Conservation (phyloP, 345 rosid genomes). For the Nephelium lappaceum region DNA sequence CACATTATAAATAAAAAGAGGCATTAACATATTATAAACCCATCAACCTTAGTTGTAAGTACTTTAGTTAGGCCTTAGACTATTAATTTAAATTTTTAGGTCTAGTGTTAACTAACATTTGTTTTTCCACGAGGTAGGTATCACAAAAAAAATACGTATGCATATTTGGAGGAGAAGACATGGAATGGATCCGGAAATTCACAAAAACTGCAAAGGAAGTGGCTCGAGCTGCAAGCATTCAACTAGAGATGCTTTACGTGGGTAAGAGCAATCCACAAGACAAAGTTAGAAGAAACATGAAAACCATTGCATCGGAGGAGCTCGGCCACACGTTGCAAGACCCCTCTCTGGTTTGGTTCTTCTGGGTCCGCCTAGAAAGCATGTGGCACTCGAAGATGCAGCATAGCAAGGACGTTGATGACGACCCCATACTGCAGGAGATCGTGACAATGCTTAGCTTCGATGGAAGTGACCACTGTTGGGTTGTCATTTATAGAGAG, state of each 20-base stretch:
- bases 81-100: no score
- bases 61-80: no score
- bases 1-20: no score
- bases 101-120: neutral
- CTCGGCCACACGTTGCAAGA: slow-evolving; percentile 40
- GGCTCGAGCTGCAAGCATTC: slow-evolving; percentile 33
- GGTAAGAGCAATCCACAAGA: slow-evolving; percentile 51
- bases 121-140: slow-evolving; percentile 29
- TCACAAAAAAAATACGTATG: slow-evolving; percentile 39
- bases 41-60: no score
- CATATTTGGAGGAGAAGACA: slow-evolving; percentile 62
- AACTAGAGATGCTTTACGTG: slow-evolving; percentile 52
- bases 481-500: slow-evolving; percentile 52
- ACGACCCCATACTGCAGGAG: slow-evolving; percentile 55
- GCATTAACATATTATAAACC: no score
- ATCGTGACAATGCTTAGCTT: slow-evolving; percentile 53
- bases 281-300: slow-evolving; percentile 25
- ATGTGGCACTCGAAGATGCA: slow-evolving; percentile 67
- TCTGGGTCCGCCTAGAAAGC: slow-evolving; percentile 65
- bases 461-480: slow-evolving; percentile 56
- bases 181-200: slow-evolving; percentile 59
- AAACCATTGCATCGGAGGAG: slow-evolving; percentile 6
- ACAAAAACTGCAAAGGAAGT: slow-evolving; percentile 29
- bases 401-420: slow-evolving; percentile 33
- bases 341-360: slow-evolving; percentile 37